Evolutionary conservation across 2,329 filamentous ascomycete genomes (phyloP), one percentile per base, ranked within the genome.

Genomic region (Onygenales sp.): DNA sequence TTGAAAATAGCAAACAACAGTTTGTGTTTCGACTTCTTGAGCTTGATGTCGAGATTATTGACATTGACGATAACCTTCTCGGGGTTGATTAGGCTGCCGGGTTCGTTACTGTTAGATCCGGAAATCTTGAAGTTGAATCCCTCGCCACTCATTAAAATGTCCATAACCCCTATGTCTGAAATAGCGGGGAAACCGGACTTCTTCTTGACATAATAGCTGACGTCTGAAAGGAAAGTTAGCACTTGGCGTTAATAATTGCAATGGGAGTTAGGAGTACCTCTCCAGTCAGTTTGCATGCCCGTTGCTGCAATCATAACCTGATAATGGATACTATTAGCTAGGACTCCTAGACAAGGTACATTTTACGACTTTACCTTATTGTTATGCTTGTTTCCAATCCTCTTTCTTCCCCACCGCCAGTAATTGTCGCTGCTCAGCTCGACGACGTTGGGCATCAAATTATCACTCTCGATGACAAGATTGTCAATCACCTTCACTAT

Each of bases 21-120:
- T 81, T 96, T 98, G 80, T 97, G 91, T 70, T 86, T 94, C 51
- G 91, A 96, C 77, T 95, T 83, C 79, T 91, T 90, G 60, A 98
- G 71, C 76, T 95, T 95, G 74, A 98, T 84, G 61, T 86, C 81
- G 54, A 96, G 78, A 65, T 91, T 66, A 73, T 88, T 87, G 61
- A 95, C 82, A 62, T 89, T 84, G 17, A 95, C 88, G 42, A 87
- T 78, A 2, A 95, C 86, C 70, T 87, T 91, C 66, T 95, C 89
- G 56, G 97, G 80, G 80, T 95, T 96, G 81, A 97, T 92, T 74
- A 95, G 93, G 32, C 78, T 75, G 64, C 95, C 90, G 17, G 76
- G 78, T 66, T 85, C 81, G 51, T 92, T 84, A 2, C 89, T 85
- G 46, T 85, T 91, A 54, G 91, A 88, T 61, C 95, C 80, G 67